Base-by-base conservation (phyloP, 2,329 filamentous ascomycete genomes). In the Penicillium concentricum region DNA sequence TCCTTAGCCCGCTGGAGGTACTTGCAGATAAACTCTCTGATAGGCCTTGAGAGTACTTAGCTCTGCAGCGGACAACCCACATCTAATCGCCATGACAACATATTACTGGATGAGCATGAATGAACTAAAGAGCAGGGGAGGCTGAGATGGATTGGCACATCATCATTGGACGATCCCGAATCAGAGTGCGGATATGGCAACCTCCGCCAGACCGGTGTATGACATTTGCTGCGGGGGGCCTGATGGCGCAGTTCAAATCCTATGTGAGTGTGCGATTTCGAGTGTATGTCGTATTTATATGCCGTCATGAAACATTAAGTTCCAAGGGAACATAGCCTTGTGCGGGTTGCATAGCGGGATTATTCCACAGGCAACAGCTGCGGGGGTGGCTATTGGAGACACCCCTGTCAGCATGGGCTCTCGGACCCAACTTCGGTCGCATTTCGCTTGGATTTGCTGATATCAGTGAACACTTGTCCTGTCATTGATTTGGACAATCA, bases 321-420 rank as follows among this genome's bases (percentile, higher is more conserved):
- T 51, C 15, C 38, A 30, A 54, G 38, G 28, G n/a, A 13, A 35
- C 43, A 34, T 37, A 37, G n/a, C 18, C 38, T 43, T 38, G 52
- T 41, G 37, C 16, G 30, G 18, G 18, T 41, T 32, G 34, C 24
- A 32, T 22, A 26, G 38, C 35, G 22, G 32, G 42, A 51, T 44
- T 57, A 51, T 44, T 57, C 47, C 45, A 62, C 42, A 37, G 50
- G 32, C 26, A 54, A n/a, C 37, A 35, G 61, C 56, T 63, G 59
- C 54, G 52, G 61, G 56, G 55, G 55, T 56, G 54, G 50, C 52
- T 51, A 50, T 50, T 43, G n/a, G 22, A 18, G 42, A 35, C 47
- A 16, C 37, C 48, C 58, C 48, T 38, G 55, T 64, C 56, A 58
- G 60, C 56, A 54, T 52, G 55, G 62, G 59, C 61, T 62, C 61